Base-by-base conservation (phyloP, 2,329 filamentous ascomycete species). In the Tolypocladium paradoxum region DNA sequence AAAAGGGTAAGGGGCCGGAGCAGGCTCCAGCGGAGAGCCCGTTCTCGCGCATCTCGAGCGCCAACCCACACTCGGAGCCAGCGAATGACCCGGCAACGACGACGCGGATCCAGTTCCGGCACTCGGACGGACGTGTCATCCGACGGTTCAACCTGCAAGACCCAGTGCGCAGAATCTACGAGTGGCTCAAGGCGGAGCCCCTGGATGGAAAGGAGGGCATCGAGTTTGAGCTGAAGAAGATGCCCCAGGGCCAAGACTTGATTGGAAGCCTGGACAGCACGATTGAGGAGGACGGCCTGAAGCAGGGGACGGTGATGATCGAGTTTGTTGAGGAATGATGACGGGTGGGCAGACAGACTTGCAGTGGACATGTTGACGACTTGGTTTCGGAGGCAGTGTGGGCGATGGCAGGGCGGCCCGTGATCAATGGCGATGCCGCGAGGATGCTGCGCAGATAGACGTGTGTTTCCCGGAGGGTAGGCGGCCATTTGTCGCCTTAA, bases 261-360 rank as follows among this genome's bases (percentile, higher is more conserved):
- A 86, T 96, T 43, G 84, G 87, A 20, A 72, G 76, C 52, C 74
- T 96, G 49, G 85, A 90, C 48, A 73, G 78, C 58, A 88, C 83
- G 1, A 87, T 99, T 55, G 82, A 82, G 60, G 85, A 90, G 64
- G 89, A 87, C 0, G 90, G 91, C 0, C 70, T 99, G 61, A 95
- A 93, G 75, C 92, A 95, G 64, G 90, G 87, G 4, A 96, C 90
- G 0, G 86, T 99, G 8, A 96, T 96, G 89, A 85, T 99, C 60
- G 93, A 96, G 68, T 95, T 90, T 64, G 70, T 88, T 54, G 85
- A 88, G 67, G 76, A 80, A 33, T 73, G 33, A 31, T 20, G 48
- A 46, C 16, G 18, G 24, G 8, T 2, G 11, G 27, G 20, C 18
- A 18, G 8, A 6, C 4, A 14, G 18, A n/a, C 3, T 20, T 16